Percentiles rank a stretch among this genome's conserved stretches.
Conservation (phyloP, 306 rosid genomes). For the Gillenia trifoliata region DNA sequence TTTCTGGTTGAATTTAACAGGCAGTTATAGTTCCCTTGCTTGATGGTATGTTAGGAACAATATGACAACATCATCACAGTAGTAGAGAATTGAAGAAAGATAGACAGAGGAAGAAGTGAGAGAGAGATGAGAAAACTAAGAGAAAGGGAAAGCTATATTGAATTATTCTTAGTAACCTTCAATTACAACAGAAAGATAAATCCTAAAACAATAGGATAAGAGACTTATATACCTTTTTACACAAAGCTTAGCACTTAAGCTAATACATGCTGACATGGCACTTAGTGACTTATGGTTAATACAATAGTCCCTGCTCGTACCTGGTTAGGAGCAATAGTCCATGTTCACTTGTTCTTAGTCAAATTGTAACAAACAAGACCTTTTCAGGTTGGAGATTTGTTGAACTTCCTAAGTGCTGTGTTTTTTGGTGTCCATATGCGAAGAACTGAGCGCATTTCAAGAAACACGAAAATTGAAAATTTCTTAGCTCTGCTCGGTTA, state of each 20-base stretch:
- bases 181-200: no score
- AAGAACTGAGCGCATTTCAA: conserved; percentile 65
- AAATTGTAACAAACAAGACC: not conserved
- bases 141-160: no score
- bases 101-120: no score
- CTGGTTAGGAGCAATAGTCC: conserved; percentile 89
- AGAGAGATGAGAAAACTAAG: no score
- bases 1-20: conserved; percentile 33
- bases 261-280: no score
- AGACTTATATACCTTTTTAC: no score
- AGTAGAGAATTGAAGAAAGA: no score
- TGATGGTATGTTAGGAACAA: conserved; percentile 73
- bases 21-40: conserved; percentile 77
- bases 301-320: conserved; percentile 54
- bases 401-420: conserved; percentile 62
- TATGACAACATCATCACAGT: no score
- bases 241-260: no score
- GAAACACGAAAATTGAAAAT: conserved; percentile 52
- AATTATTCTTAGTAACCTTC: no score
- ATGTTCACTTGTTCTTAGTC: not conserved
- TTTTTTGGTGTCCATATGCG: conserved; percentile 76
- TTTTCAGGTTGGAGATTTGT: conserved; percentile 68
- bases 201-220: no score
- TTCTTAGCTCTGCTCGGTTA: conserved; percentile 66
- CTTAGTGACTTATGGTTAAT: no score